Percentiles rank a stretch among this genome's conserved stretches.
These are phyloP conservation scores for Globisporangium paddicum DNA, from an alignment of 352 stramenopile genomes.

Conservation along the genomic window DNA sequence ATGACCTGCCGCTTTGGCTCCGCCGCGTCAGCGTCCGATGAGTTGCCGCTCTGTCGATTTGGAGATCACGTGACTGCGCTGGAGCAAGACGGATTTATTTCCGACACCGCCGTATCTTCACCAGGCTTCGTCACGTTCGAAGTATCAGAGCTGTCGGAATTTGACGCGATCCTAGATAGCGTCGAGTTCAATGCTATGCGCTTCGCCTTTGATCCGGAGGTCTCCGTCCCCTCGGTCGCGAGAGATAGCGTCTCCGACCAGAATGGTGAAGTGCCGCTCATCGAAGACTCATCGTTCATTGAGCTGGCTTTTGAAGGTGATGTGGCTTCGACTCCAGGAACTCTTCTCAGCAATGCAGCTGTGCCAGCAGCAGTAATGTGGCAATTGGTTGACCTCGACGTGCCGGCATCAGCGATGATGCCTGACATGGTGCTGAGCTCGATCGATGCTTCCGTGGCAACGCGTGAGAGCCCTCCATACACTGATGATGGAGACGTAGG, in stretches of 20 bases:
- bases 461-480: slow-evolving; percentile 20
- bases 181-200: slow-evolving; percentile 24
- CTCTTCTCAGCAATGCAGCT: no score
- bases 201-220: slow-evolving; percentile 21
- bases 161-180: no score
- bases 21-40: slow-evolving; percentile 12
- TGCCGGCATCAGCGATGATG: slow-evolving; percentile 11
- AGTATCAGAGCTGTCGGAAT: no score
- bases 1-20: slow-evolving; percentile 34
- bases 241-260: slow-evolving; percentile 16
- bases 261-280: slow-evolving; percentile 13
- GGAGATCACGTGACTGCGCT: slow-evolving; percentile 14
- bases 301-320: no score
- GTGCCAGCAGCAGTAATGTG: slow-evolving; percentile 1
- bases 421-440: no score
- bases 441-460: slow-evolving; percentile 18
- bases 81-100: slow-evolving; percentile 20
- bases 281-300: slow-evolving; percentile 25
- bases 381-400: slow-evolving; percentile 17
- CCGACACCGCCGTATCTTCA: slow-evolving; percentile 19
- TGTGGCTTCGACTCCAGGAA: no score
- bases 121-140: slow-evolving; percentile 28
- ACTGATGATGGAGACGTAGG: neutral
- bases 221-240: slow-evolving; percentile 19
- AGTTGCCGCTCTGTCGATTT: slow-evolving; percentile 29